Percentiles rank a stretch among this genome's conserved stretches.
Conservation (phyloP, 1,284 basidiomycete genomes). For the Trametes sp. region DNA sequence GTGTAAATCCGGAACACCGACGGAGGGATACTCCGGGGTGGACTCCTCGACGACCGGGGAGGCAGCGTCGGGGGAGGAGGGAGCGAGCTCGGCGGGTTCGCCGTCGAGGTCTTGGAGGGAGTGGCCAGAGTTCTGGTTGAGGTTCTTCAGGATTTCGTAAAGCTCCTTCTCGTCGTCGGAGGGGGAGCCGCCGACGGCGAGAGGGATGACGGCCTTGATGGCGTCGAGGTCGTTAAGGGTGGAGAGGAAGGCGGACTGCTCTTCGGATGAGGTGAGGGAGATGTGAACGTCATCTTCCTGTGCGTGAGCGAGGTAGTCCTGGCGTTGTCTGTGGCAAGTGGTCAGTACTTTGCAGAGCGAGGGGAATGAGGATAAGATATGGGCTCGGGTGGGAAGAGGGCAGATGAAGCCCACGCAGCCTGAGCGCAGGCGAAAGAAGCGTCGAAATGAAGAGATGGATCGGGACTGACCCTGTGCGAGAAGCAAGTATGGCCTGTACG, state of each 20-base stretch:
- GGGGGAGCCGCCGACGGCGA: constrained; percentile 36
- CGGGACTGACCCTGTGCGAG: constrained; percentile 48
- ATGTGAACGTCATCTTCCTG: constrained; percentile 39
- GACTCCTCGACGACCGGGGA: constrained; percentile 3
- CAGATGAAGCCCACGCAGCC: background rate
- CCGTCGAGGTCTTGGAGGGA: constrained; percentile 43
- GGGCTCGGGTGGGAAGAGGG: background rate
- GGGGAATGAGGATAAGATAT: background rate
- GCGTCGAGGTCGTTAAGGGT: constrained; percentile 41
- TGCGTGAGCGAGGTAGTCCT: constrained; percentile 33
- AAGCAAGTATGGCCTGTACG: constrained; percentile 49
- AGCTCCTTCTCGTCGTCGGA: constrained; percentile 45
- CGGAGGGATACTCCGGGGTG: constrained; percentile 16
- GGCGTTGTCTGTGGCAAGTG: constrained; percentile 29
- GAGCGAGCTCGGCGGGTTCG: constrained; percentile 21
- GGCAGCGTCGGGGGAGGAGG: constrained; percentile 16
- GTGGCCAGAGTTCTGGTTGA: constrained; percentile 25
- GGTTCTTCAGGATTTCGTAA: constrained; percentile 40
- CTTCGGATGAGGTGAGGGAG: constrained; percentile 43
- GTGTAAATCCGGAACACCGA: constrained; percentile 18
- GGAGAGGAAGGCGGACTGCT: constrained; percentile 43
- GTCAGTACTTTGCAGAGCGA: background rate
- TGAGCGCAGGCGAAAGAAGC: constrained; percentile 5
- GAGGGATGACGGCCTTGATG: constrained; percentile 45
- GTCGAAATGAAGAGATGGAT: constrained; percentile 9